Percentiles rank a stretch among this genome's conserved stretches.
phyloP scores from a whole-genome alignment of 257 asterid species.

The Echium plantagineum region DNA sequence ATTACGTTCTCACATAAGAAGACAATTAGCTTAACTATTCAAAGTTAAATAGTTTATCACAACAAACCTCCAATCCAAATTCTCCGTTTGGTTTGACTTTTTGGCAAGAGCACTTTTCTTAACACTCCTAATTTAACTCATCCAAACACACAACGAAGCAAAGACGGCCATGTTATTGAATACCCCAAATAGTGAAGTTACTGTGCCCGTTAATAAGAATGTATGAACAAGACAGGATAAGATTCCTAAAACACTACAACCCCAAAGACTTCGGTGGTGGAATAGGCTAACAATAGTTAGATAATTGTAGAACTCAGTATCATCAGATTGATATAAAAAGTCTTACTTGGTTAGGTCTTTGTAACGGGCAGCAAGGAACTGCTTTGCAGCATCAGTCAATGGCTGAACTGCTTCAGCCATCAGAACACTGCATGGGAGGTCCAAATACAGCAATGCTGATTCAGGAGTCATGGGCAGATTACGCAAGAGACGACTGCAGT shows the following conservation, averaged over 20 bases:
- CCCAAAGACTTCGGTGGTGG: background rate
- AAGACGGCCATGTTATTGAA: background rate
- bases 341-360: slow-evolving; percentile 74
- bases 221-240: background rate
- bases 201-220: background rate
- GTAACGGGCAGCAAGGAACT: slow-evolving; percentile 63
- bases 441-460: slow-evolving; percentile 75
- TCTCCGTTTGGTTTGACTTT: too few species aligned
- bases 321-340: background rate
- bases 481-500: slow-evolving; percentile 74
- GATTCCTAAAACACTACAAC: background rate
- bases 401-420: slow-evolving; percentile 97
- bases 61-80: too few species aligned
- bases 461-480: slow-evolving; percentile 84
- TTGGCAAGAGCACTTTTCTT: too few species aligned
- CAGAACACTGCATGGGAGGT: slow-evolving; percentile 76
- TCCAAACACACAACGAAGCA: background rate
- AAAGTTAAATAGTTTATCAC: too few species aligned
- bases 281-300: too few species aligned
- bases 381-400: slow-evolving; percentile 84
- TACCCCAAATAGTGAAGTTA: too few species aligned
- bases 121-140: background rate
- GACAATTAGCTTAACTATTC: too few species aligned
- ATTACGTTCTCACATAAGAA: too few species aligned
- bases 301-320: background rate